Evolutionary conservation across 2,329 filamentous ascomycete genomes (phyloP).

Genomic region (Penicillium polonicum): DNA sequence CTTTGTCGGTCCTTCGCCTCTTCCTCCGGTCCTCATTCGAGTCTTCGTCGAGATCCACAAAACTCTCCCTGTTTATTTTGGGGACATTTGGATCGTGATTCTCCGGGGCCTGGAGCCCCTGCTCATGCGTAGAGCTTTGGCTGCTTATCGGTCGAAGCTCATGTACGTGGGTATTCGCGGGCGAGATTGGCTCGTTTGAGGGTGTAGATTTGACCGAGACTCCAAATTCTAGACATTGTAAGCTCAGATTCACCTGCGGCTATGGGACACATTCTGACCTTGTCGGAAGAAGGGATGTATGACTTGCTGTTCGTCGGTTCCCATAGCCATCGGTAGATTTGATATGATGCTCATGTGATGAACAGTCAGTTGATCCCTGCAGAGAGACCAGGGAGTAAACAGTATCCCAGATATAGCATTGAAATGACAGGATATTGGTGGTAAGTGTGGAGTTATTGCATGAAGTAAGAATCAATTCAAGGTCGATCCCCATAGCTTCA

Average conservation of each 20-base stretch:
- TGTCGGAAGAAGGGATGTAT: conserved; percentile 45
- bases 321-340: conserved; percentile 39
- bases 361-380: conserved; percentile 25
- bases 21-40: conserved; percentile 37
- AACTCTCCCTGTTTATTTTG: neutral
- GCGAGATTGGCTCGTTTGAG: neutral
- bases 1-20: conserved; percentile 33
- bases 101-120: neutral
- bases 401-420: neutral
- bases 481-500: conserved; percentile 8
- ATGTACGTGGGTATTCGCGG: neutral
- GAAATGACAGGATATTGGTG: neutral
- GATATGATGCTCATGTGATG: conserved; percentile 28
- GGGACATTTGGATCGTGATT: neutral
- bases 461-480: neutral
- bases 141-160: neutral
- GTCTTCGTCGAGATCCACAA: conserved; percentile 28
- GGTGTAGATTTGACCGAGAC: conserved; percentile 8
- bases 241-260: neutral
- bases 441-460: neutral
- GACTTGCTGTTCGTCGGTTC: conserved; percentile 37
- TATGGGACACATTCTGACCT: conserved; percentile 29
- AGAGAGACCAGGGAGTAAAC: neutral
- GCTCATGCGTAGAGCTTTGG: neutral
- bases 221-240: conserved; percentile 19